These are phyloP conservation scores for Echinosophora koreensis DNA, from an alignment of 306 rosid genomes.

Conservation along the genomic window DNA sequence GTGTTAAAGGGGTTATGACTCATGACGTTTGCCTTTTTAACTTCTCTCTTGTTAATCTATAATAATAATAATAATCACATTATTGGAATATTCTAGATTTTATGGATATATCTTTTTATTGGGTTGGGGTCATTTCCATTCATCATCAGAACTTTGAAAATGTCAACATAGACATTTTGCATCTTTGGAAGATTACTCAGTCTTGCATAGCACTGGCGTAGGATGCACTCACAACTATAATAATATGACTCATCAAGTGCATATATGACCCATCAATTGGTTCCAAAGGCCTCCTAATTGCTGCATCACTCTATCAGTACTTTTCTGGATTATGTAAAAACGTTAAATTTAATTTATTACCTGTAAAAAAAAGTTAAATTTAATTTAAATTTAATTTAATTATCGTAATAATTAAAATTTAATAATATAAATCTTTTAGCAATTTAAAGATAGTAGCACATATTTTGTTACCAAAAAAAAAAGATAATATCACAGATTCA, in stretches of 20 bases:
- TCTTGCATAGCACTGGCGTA: constrained; percentile 25
- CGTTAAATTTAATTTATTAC: neutral
- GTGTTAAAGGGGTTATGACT: neutral
- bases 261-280: constrained; percentile 20
- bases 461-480: neutral
- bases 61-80: no score
- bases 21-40: constrained; percentile 47
- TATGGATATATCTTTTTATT: neutral
- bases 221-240: constrained; percentile 6
- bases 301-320: no score
- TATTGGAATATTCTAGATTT: constrained; percentile 31
- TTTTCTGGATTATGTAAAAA: neutral
- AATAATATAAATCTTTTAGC: neutral
- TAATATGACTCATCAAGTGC: neutral
- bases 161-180: constrained; percentile 17
- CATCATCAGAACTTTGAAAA: constrained; percentile 51
- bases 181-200: constrained; percentile 23
- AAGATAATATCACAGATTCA: neutral
- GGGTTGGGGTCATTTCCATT: constrained; percentile 37
- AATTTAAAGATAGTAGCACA: neutral
- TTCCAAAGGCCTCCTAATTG: constrained; percentile 33
- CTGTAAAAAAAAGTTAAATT: no score
- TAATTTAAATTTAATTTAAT: no score
- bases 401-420: neutral
- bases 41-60: constrained; percentile 5